Percentiles rank a stretch among this genome's conserved stretches.
phyloP scores from a whole-genome alignment of 768 basidiomycete genomes.

The Podaxis carcinomalis region DNA sequence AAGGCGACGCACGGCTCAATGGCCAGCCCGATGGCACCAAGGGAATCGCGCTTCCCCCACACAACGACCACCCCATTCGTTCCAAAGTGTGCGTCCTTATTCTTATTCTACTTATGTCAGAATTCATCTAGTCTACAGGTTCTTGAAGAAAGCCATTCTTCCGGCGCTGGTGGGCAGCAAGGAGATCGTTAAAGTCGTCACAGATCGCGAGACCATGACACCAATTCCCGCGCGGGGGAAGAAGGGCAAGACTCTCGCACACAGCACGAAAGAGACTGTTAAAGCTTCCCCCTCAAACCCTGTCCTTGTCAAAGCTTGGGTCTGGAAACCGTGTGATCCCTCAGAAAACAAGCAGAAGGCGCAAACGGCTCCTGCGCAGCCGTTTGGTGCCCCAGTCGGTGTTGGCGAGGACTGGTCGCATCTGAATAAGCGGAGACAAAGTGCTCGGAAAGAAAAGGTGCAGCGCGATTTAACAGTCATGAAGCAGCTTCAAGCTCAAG shows the following conservation, averaged over 20 bases:
- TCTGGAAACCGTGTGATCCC: background rate
- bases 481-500: background rate
- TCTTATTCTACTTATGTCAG: background rate
- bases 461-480: background rate
- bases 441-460: background rate
- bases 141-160: background rate
- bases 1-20: slow-evolving; percentile 12
- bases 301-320: background rate
- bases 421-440: background rate
- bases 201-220: background rate
- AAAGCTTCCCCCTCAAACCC: background rate
- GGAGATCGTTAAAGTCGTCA: background rate
- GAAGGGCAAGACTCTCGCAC: background rate
- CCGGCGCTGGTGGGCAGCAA: background rate
- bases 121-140: background rate
- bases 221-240: background rate
- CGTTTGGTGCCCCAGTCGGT: background rate
- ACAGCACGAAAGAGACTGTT: background rate
- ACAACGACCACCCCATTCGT: background rate
- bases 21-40: background rate
- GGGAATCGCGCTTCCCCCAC: background rate
- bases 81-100: background rate
- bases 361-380: background rate
- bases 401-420: background rate
- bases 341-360: background rate